Evolutionary conservation across 2,329 filamentous ascomycete genomes (phyloP), one percentile per base, ranked within the genome.

Genomic region (Stemphylium beticola): DNA sequence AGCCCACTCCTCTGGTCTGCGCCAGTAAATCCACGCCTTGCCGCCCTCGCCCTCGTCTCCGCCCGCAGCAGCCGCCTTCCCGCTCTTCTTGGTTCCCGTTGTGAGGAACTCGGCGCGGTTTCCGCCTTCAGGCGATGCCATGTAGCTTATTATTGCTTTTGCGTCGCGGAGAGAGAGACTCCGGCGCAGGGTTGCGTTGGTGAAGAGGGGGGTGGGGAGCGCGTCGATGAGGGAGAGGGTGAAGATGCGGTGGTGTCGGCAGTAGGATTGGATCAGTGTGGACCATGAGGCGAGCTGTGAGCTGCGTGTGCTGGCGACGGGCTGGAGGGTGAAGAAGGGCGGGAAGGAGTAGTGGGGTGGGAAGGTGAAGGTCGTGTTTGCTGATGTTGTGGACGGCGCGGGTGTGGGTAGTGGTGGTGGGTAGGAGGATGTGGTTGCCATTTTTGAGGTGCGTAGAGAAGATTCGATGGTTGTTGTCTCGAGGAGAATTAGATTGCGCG

Each of bases 1-100:
- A 2, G 92, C 95, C 93, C 95, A 99, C 78, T 98, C 93, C 71
- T 96, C 91, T 0, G 90, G 88, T 67, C 86, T 89, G 59, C 85
- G 84, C 93, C 93, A 98, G 78, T 87, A 96, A 2, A 97, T 79
- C 82, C 88, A 93, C 15, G 86, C 67, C 60, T 58, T 61, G 8
- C 49, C 77, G 74, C 39, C 68, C 58, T 64, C 71, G 61, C 63
- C 63, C 26, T 67, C 69, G 1, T 61, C 74, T 1, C 58, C 26
- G 9, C 26, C 26, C 1, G 26, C 26, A 29, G 26, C 26, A 10
- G 26, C 74, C 53, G 38, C 68, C 22, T 49, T 49, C 1, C 46
- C 61, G 55, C 62, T 66, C 47, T 64, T 64, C 20, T 48, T 51
- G 0, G 48, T 42, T 2, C 50, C 41, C 5, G 57, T 36, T 26